Percentiles rank a stretch among this genome's conserved stretches.
These are phyloP conservation scores for Rhizopogon roseolus DNA, from an alignment of 768 basidiomycete genomes.

Conservation along the genomic window DNA sequence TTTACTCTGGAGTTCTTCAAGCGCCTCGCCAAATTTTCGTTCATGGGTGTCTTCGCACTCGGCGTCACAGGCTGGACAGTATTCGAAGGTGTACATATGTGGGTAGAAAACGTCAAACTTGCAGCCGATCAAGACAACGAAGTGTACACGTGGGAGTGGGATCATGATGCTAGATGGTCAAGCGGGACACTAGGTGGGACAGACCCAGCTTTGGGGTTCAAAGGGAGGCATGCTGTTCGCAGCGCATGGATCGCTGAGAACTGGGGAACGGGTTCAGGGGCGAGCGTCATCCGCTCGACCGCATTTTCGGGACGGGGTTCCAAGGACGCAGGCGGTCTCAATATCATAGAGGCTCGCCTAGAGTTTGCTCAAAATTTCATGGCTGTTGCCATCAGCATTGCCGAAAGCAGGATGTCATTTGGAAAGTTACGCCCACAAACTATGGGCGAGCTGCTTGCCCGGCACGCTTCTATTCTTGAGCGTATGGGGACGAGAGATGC, in stretches of 20 bases:
- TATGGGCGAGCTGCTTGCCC: constrained; percentile 46
- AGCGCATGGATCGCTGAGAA: constrained; percentile 70
- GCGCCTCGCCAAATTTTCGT: constrained; percentile 46
- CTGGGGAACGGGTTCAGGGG: constrained; percentile 49
- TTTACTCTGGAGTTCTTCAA: constrained; percentile 40
- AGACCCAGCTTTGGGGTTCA: constrained; percentile 62
- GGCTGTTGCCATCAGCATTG: constrained; percentile 41
- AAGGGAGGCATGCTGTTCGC: constrained; percentile 56
- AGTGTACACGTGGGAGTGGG: constrained; percentile 62
- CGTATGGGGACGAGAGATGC: constrained; percentile 49
- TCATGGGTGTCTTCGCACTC: constrained; percentile 38
- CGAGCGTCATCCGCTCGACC: constrained; percentile 33
- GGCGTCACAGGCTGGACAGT: constrained; percentile 39
- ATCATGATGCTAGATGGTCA: constrained; percentile 56
- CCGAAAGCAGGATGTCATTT: constrained; percentile 32
- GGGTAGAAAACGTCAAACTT: constrained; percentile 56
- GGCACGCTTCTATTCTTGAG: constrained; percentile 55
- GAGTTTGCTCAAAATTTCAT: constrained; percentile 52
- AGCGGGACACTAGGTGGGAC: constrained; percentile 59
- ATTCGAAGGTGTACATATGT: constrained; percentile 57
- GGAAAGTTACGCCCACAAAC: constrained; percentile 46
- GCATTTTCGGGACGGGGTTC: constrained; percentile 28
- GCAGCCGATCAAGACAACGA: constrained; percentile 46
- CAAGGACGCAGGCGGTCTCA: constrained; percentile 30
- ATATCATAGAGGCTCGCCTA: constrained; percentile 50